phyloP scores from a whole-genome alignment of 2,329 filamentous ascomycete species.

The Blastomyces percursus region DNA sequence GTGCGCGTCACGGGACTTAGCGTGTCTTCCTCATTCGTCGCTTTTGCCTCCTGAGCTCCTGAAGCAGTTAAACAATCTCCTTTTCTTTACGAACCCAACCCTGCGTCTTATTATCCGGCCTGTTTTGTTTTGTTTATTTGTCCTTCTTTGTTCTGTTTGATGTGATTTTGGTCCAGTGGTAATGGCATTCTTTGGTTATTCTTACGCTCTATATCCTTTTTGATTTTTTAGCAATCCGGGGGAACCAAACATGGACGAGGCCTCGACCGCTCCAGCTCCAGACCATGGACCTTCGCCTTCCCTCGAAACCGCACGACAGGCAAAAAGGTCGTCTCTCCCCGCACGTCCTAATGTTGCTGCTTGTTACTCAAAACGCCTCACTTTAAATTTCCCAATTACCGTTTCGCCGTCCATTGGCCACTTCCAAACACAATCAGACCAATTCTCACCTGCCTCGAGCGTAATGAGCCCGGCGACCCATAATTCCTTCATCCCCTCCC shows the following conservation, averaged over 20 bases:
- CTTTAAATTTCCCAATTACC: constrained; percentile 37
- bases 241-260: constrained; percentile 1
- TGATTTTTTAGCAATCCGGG: not conserved
- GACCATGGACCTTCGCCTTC: not conserved
- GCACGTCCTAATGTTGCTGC: constrained; percentile 26
- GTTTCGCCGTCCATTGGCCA: constrained; percentile 8
- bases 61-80: not conserved
- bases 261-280: not conserved
- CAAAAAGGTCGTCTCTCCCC: constrained; percentile 24
- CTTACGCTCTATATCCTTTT: not conserved
- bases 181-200: not conserved
- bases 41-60: constrained; percentile 3
- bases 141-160: constrained; percentile 11
- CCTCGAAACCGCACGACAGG: constrained; percentile 4
- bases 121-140: constrained; percentile 1
- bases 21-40: not conserved
- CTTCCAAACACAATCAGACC: constrained; percentile 15
- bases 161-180: constrained; percentile 6
- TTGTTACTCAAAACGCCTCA: constrained; percentile 36
- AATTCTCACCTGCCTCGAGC: constrained; percentile 21
- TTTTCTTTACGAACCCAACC: not conserved
- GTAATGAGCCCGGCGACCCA: constrained; percentile 26
- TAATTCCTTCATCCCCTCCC: constrained; percentile 25
- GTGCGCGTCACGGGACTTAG: not conserved
- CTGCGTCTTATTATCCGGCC: not conserved